phyloP scores from a whole-genome alignment of 768 basidiomycete species.

The Pleurotus citrinopileatus region DNA sequence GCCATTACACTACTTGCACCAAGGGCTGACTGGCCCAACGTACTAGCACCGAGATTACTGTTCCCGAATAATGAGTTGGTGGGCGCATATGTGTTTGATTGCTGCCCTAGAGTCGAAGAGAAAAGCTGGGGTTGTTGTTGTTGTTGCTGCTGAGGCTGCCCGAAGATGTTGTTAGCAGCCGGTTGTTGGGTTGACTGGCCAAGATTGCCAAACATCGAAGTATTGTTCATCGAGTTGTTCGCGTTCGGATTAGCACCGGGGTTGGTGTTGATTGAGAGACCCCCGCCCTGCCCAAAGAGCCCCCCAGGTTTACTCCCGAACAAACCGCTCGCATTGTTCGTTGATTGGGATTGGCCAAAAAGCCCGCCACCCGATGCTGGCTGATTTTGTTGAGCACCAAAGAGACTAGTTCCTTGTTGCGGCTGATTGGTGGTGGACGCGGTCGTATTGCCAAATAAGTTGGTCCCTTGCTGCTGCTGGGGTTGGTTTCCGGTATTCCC shows the following conservation, averaged over 20 bases:
- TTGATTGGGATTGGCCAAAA: slow-evolving; percentile 23
- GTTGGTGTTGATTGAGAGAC: slow-evolving; percentile 24
- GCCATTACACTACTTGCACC: slow-evolving; percentile 31
- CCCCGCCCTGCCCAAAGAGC: slow-evolving; percentile 14
- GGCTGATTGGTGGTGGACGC: slow-evolving; percentile 8
- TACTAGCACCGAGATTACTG: slow-evolving; percentile 16
- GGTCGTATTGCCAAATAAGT: slow-evolving; percentile 14
- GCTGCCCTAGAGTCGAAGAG: slow-evolving; percentile 22
- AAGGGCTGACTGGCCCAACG: slow-evolving; percentile 28
- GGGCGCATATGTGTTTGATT: slow-evolving; percentile 16
- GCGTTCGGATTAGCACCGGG: slow-evolving; percentile 23
- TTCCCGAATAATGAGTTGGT: slow-evolving; percentile 12
- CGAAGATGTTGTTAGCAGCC: slow-evolving; percentile 24
- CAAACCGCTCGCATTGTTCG: slow-evolving; percentile 17
- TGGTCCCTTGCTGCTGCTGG: slow-evolving; percentile 5
- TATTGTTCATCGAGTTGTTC: slow-evolving; percentile 7
- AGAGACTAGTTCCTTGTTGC: slow-evolving; percentile 22
- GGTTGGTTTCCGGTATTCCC: background rate
- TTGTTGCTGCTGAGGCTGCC: slow-evolving; percentile 24
- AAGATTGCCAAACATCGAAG: slow-evolving; percentile 22
- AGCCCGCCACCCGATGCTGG: slow-evolving; percentile 20
- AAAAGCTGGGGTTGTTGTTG: slow-evolving; percentile 25
- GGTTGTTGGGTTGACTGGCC: slow-evolving; percentile 20
- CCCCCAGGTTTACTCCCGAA: slow-evolving; percentile 33
- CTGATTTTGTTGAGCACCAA: slow-evolving; percentile 13